Base-by-base conservation (phyloP, 176 grass and related monocot species). In the Oryza longistaminata region DNA sequence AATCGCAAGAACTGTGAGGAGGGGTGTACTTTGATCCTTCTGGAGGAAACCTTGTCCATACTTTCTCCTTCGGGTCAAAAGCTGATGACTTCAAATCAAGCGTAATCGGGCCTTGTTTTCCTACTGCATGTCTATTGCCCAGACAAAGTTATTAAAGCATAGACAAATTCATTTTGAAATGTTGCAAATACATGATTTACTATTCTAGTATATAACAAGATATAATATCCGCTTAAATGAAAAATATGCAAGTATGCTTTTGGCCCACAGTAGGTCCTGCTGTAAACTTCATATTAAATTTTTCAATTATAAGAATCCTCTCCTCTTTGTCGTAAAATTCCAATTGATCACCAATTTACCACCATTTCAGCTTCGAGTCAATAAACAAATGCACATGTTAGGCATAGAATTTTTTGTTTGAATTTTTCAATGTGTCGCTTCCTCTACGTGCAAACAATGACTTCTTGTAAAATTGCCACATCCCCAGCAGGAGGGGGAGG, bases 1-100 rank as follows among this genome's bases (percentile, higher is more conserved):
- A 98, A 78, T 98, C 96, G 50, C 93, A 94, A 60, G 96, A 98
- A 68, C 86, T 92, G 84, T 98, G 96, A 17, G 96, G 96, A 88
- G 96, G 96, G 17, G 96, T 98, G 26, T 93, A 92, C 71, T 98
- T 98, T 83, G 96, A 93, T 45, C 96, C 96, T 93, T 98, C 93
- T 60, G 96, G 89, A 55, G 91, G 91, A 80, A 97, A 97, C 78
- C 82, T 92, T 71, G 94, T 94, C 94, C 94, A 97, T 80, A 93
- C 89, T 83, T 97, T 97, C 75, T 93, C 91, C 82, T 90, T 97
- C 0, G 91, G 94, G 55, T 98, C 93, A 79, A 98, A 95, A 74
- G 96, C 96, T 76, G 96, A 94, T 62, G 91, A 85, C 71, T 93
- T 98, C 44, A 98, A 89, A 93, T 98, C 93, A 78, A 93, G 73